Conservation (phyloP, 192 early-diverging fungal species). For the Coemansia sp. region DNA sequence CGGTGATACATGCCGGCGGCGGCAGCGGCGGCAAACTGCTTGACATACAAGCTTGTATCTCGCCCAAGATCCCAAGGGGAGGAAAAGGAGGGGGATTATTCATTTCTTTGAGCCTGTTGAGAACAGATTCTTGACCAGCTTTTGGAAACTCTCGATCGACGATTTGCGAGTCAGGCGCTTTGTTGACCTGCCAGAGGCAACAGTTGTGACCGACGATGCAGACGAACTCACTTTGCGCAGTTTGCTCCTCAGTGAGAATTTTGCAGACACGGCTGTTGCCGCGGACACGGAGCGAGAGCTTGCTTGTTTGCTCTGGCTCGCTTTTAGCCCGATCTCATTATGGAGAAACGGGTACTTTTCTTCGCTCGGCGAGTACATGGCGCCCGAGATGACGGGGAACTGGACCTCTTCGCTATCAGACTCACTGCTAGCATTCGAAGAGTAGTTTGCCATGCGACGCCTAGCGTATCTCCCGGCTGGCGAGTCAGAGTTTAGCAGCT, state of each 20-base stretch:
- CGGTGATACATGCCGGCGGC: too few relatives aligned
- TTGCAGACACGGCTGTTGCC: background rate
- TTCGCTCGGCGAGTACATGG: slow-evolving; percentile 25
- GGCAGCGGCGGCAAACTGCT: background rate
- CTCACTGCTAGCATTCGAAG: slow-evolving; percentile 4
- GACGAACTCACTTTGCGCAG: slow-evolving; percentile 4
- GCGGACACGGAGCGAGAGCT: background rate
- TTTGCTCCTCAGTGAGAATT: background rate
- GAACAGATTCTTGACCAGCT: slow-evolving; percentile 2
- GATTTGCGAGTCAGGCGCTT: slow-evolving; percentile 7
- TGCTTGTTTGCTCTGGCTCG: background rate
- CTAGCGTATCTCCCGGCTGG: slow-evolving; percentile 21
- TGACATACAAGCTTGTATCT: background rate
- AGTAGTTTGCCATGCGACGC: slow-evolving; percentile 23
- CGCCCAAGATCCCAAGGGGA: too few relatives aligned
- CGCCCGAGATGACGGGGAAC: slow-evolving; percentile 16
- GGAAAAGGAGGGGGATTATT: too few relatives aligned
- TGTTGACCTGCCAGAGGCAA: background rate
- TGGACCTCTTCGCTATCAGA: slow-evolving; percentile 15
- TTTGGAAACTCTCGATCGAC: slow-evolving; percentile 6
- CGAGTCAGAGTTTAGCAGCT: slow-evolving; percentile 14
- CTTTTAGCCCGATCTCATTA: background rate
- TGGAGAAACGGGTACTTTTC: slow-evolving; percentile 21
- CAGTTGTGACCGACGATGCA: slow-evolving; percentile 3
- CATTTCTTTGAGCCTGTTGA: background rate